Percentiles rank a stretch among this genome's conserved stretches.
Evolutionary conservation across 2,329 filamentous ascomycete species (phyloP).

Genomic region (Didymella lethalis): DNA sequence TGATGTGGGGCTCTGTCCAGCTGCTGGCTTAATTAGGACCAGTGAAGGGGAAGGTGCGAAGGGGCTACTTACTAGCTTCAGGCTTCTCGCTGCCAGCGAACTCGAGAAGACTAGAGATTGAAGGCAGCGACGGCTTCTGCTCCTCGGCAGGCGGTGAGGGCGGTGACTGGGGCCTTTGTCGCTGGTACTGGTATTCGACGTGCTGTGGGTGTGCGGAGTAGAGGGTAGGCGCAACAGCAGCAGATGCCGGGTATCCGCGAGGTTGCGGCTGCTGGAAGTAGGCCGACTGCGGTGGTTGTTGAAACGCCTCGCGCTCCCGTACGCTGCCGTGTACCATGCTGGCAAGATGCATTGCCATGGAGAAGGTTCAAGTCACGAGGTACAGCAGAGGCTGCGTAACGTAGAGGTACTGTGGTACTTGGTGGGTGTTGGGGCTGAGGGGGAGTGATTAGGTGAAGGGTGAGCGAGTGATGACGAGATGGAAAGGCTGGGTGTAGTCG

Average conservation of each 20-base stretch:
- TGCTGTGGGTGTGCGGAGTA: conserved; percentile 33
- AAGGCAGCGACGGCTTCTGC: conserved; percentile 84
- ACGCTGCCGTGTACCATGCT: conserved; percentile 55
- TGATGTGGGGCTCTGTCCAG: conserved; percentile 47
- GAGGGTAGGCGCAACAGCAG: conserved; percentile 24
- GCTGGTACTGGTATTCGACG: conserved; percentile 42
- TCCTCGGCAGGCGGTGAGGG: conserved; percentile 81
- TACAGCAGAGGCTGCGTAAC: conserved; percentile 49
- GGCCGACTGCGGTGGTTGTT: conserved; percentile 41
- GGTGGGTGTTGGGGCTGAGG: conserved; percentile 9
- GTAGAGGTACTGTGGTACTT: conserved; percentile 12
- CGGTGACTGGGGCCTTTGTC: conserved; percentile 65
- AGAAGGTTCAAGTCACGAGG: conserved; percentile 37
- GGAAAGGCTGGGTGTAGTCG: conserved; percentile 17
- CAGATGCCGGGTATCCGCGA: conserved; percentile 38
- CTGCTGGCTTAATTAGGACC: conserved; percentile 35
- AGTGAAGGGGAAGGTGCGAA: conserved; percentile 7
- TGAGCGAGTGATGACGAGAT: conserved; percentile 32
- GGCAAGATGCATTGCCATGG: conserved; percentile 54
- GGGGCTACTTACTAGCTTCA: conserved; percentile 48
- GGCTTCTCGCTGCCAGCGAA: conserved; percentile 76
- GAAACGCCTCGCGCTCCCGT: conserved; percentile 50
- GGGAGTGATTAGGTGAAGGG: conserved; percentile 24
- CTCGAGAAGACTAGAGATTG: conserved; percentile 88
- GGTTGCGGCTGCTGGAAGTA: conserved; percentile 50